Base-by-base conservation (phyloP, 1,284 basidiomycete genomes). In the Cutaneotrichosporon sp. region DNA sequence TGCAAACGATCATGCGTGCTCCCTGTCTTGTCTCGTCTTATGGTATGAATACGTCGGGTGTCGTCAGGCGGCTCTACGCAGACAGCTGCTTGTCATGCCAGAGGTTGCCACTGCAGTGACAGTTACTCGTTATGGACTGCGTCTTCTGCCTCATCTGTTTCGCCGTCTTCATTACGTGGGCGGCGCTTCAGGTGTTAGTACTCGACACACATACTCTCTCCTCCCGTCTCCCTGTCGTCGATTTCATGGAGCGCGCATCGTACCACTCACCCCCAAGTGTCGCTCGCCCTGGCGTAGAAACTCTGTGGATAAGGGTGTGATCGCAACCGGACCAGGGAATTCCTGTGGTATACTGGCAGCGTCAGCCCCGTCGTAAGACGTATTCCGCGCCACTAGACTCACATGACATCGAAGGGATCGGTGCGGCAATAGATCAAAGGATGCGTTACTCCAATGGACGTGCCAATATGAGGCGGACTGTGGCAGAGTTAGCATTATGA, bases 211-310 rank as follows among this genome's bases (percentile, higher is more conserved):
- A 6, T 26, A 16, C 14, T 26, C 7, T 18, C 8, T 11, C 5
- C 16, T 10, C 26, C 5, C 4, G 14, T 53, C 31, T n/a, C 4
- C 5, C 5, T 34, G 9, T 26, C 40, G 47, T 31, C 36, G 34
- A 26, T 5, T 1, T 4, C 13, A 14, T 14, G 21, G 5, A 7
- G 18, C 18, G 21, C 31, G 3, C 30, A 21, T 13, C 18, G 56
- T 60, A 30, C 26, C 36, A 65, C 66, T 58, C 53, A 68, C 66
- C 11, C 66, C 66, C 22, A 68, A 57, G 32, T 68, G 66, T 30
- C 66, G 64, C 47, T 68, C 66, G 38, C 66, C 66, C 51, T 68
- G 66, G 38, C 66, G 62, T 32, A 68, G 57, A 56, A 68, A 68
- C 62, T 68, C 66, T 11, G 61, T 53, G 5, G 66, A 68, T 32